phyloP scores from a whole-genome alignment of 2,329 filamentous ascomycete genomes.

The Juglanconis oblonga region DNA sequence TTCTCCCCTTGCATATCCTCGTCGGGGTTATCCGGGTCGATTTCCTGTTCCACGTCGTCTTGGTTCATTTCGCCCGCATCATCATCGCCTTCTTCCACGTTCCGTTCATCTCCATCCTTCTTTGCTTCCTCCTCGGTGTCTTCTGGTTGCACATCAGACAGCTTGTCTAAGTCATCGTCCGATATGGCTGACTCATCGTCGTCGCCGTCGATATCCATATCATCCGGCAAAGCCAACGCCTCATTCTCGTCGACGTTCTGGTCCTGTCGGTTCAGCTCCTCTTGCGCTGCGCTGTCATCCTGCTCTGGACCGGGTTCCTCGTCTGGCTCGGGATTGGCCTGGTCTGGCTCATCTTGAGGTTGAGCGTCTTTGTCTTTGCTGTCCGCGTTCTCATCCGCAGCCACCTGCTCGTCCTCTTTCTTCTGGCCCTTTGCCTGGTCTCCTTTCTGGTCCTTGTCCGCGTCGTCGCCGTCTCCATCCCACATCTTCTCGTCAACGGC shows the following conservation, averaged over 20 bases:
- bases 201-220: constrained; percentile 31
- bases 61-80: constrained; percentile 16
- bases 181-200: constrained; percentile 15
- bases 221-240: constrained; percentile 25
- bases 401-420: constrained; percentile 60
- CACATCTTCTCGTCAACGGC: constrained; percentile 98
- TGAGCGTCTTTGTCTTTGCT: constrained; percentile 31
- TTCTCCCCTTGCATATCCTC: constrained; percentile 17
- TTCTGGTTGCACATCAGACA: constrained; percentile 42
- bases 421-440: constrained; percentile 70
- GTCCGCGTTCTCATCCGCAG: constrained; percentile 56
- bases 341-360: constrained; percentile 43
- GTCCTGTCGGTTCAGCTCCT: constrained; percentile 60
- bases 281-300: constrained; percentile 53
- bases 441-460: constrained; percentile 77
- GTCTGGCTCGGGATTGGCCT: constrained; percentile 34
- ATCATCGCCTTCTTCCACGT: constrained; percentile 44
- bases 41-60: constrained; percentile 71
- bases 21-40: constrained; percentile 20
- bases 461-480: constrained; percentile 79
- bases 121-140: constrained; percentile 17
- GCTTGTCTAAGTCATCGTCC: constrained; percentile 32
- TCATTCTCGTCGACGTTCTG: constrained; percentile 39
- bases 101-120: constrained; percentile 26
- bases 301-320: constrained; percentile 52